Evolutionary conservation across 1,284 basidiomycete species (phyloP), one percentile per base, ranked within the genome.

Genomic region (Ceratobasidium sp.): DNA sequence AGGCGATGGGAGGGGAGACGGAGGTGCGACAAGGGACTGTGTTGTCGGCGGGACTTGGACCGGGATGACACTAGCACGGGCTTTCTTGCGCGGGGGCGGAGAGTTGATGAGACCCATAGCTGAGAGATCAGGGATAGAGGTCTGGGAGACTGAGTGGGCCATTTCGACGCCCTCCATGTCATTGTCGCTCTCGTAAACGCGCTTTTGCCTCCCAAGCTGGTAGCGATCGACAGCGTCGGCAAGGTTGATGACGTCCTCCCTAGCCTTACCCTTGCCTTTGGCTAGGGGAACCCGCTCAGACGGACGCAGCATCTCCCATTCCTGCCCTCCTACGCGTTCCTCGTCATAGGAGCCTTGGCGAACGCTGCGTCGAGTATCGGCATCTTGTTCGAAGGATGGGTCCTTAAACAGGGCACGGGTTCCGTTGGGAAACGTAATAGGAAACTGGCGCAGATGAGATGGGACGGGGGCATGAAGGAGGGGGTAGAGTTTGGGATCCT

Each of bases 181-280:
- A 54, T 73, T 73, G 48, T 73, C 69, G 47, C 69, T 62, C 57
- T 73, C 69, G 57, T 73, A 59, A 1, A 73, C 69, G 17, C 69
- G 69, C 48, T 73, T 73, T 33, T 73, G 69, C 22, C 59, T 24
- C 14, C 69, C 69, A 19, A 73, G 57, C 47, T 73, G 69, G 36
- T 91, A 94, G 65, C 92, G 88, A 81, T 94, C 93, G 60, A 94
- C 87, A 7, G 93, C 93, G 79, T 94, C 93, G 2, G 84, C 85
- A 33, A 94, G 87, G 47, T 89, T 89, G 44, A 94, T 87, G 11
- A 88, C 84, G 71, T 85, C 86, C 45, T 81, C 81, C 50, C 84
- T 81, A 63, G 89, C 89, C 8, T 79, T 76, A 36, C 83, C 83
- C 75, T 67, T 64, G 56, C 63, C 63, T 59, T 65, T 62, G 29